Evolutionary conservation across 352 stramenopile species (phyloP).

Genomic region (Phytophthora vignae): DNA sequence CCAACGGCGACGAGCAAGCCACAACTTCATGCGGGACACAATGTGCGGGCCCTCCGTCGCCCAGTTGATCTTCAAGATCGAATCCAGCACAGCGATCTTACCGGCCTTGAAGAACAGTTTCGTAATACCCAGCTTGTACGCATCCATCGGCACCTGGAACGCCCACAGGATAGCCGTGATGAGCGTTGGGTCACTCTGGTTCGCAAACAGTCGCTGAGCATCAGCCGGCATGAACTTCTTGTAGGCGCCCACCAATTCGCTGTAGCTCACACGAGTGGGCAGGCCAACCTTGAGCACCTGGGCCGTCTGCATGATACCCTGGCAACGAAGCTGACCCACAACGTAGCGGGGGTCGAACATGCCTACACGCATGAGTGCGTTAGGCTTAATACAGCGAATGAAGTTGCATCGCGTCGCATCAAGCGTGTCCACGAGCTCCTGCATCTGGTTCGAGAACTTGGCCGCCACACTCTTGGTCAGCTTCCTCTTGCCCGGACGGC

Average conservation of each 20-base stretch:
- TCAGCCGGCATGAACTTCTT: slow-evolving; percentile 78
- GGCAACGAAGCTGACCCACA: slow-evolving; percentile 89
- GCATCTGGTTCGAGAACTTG: slow-evolving; percentile 90
- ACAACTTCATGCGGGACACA: slow-evolving; percentile 82
- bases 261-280: slow-evolving; percentile 91
- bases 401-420: slow-evolving; percentile 89
- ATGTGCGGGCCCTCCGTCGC: slow-evolving; percentile 89
- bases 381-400: slow-evolving; percentile 94
- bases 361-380: slow-evolving; percentile 76
- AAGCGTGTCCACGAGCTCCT: slow-evolving; percentile 88
- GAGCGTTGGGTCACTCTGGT: slow-evolving; percentile 87
- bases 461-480: slow-evolving; percentile 73
- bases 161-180: slow-evolving; percentile 91
- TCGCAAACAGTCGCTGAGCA: slow-evolving; percentile 77
- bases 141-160: slow-evolving; percentile 87
- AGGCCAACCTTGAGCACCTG: slow-evolving; percentile 92
- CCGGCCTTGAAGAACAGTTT: slow-evolving; percentile 94
- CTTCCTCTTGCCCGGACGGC: slow-evolving; percentile 80
- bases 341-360: slow-evolving; percentile 91
- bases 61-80: slow-evolving; percentile 90
- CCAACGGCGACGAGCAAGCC: slow-evolving; percentile 85
- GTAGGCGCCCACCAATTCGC: slow-evolving; percentile 88
- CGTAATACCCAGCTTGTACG: slow-evolving; percentile 89
- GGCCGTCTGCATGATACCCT: slow-evolving; percentile 90
- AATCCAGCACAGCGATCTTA: slow-evolving; percentile 91